phyloP scores from a whole-genome alignment of 495 filamentous ascomycete genomes.

The Penicillium chermesinum region DNA sequence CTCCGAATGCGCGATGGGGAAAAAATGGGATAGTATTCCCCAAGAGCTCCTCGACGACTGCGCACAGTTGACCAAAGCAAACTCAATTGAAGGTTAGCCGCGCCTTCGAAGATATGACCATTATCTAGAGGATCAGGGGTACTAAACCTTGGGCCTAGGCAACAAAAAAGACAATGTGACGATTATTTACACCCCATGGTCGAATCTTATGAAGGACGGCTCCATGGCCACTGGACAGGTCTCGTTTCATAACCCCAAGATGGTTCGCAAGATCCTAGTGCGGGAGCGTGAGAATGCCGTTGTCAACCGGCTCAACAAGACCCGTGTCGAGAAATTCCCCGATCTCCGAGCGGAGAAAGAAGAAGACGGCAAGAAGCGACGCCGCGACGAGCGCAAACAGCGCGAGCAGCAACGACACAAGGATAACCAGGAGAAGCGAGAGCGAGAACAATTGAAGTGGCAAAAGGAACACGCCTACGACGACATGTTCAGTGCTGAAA shows the following conservation, averaged over 20 bases:
- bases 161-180: conserved; percentile 99
- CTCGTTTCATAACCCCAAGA: conserved; percentile 81
- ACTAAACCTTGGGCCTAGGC: conserved; percentile 40
- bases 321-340: conserved; percentile 77
- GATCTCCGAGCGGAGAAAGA: conserved; percentile 78
- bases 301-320: conserved; percentile 96
- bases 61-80: conserved; percentile 93
- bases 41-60: conserved; percentile 75
- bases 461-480: conserved; percentile 95
- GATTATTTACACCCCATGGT: conserved; percentile 96
- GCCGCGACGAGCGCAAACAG: conserved; percentile 61
- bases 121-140: no score
- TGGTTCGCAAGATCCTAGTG: conserved; percentile 78
- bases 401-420: conserved; percentile 71
- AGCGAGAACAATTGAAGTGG: conserved; percentile 81
- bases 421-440: conserved; percentile 71
- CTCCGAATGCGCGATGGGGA: conserved; percentile 76
- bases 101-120: no score
- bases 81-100: conserved; percentile 86
- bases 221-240: conserved; percentile 95
- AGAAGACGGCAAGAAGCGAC: conserved; percentile 59
- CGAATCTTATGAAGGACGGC: conserved; percentile 93
- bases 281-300: conserved; percentile 74
- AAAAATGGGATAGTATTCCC: conserved; percentile 78
- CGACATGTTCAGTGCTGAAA: conserved; percentile 52